Percentiles rank a stretch among this genome's conserved stretches.
These are phyloP conservation scores for Aegilops bicornis DNA, from an alignment of 176 grass and related monocot species.

Conservation along the genomic window DNA sequence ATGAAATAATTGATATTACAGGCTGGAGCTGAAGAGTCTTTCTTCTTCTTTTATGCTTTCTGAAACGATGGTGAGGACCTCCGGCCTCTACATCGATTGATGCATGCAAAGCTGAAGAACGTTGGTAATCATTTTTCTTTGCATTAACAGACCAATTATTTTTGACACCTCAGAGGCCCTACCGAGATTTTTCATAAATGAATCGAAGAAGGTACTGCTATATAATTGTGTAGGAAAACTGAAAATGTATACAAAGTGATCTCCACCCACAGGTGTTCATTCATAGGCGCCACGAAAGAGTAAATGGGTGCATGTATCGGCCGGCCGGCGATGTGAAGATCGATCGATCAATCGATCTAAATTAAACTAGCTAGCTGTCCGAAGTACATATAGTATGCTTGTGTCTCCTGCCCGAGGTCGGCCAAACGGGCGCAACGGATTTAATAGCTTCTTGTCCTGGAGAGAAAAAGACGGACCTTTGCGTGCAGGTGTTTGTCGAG, in stretches of 20 bases:
- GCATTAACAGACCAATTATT: not conserved
- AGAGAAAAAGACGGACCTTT: not conserved
- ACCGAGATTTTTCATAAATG: too few relatives aligned
- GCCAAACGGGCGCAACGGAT: slow-evolving; percentile 14
- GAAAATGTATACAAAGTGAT: not conserved
- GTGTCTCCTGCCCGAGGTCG: not conserved
- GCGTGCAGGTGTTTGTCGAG: not conserved
- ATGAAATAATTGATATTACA: not conserved
- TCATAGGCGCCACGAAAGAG: slow-evolving; percentile 17
- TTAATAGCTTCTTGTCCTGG: slow-evolving; percentile 6
- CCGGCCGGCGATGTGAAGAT: not conserved
- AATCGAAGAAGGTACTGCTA: too few relatives aligned
- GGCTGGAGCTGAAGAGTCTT: not conserved
- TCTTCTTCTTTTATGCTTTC: too few relatives aligned
- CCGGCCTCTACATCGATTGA: too few relatives aligned
- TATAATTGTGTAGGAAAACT: too few relatives aligned
- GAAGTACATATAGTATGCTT: not conserved
- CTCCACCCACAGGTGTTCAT: not conserved
- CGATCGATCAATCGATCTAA: too few relatives aligned
- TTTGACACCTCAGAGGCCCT: not conserved
- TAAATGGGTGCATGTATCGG: slow-evolving; percentile 27
- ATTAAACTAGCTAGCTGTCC: slow-evolving; percentile 25
- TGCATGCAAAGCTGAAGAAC: too few relatives aligned
- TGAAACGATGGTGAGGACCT: too few relatives aligned
- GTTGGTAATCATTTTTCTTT: too few relatives aligned